phyloP scores from a whole-genome alignment of 768 basidiomycete species.

The Butyriboletus loyo region DNA sequence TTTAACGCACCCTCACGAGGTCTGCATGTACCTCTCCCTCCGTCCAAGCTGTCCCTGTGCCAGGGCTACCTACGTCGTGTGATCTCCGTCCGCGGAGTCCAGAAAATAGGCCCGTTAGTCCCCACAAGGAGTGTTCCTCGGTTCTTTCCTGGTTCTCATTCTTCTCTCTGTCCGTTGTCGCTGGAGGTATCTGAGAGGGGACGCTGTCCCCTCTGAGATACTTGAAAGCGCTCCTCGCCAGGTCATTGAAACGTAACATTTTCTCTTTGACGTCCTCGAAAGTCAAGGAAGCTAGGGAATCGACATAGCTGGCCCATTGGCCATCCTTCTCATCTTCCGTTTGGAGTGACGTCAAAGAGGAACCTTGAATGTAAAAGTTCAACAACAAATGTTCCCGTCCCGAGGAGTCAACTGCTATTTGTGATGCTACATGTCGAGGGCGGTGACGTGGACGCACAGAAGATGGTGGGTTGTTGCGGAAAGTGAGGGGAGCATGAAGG shows the following conservation, averaged over 20 bases:
- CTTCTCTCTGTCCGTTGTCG: constrained; percentile 25
- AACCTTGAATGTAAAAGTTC: constrained; percentile 76
- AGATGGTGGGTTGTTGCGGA: constrained; percentile 84
- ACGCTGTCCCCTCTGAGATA: constrained; percentile 68
- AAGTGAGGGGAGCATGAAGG: constrained; percentile 62
- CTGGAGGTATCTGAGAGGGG: constrained; percentile 35
- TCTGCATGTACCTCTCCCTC: constrained; percentile 84
- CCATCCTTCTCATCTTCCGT: constrained; percentile 24
- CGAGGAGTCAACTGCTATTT: constrained; percentile 65
- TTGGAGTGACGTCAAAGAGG: constrained; percentile 32
- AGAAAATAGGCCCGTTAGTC: constrained; percentile 66
- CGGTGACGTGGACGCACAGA: constrained; percentile 72
- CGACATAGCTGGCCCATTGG: constrained; percentile 35
- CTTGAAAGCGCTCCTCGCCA: constrained; percentile 56
- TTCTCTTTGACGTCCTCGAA: constrained; percentile 53
- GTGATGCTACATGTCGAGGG: constrained; percentile 77
- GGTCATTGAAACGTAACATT: constrained; percentile 42
- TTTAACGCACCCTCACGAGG: constrained; percentile 59
- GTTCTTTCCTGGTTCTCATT: constrained; percentile 30
- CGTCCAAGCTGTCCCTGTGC: constrained; percentile 48
- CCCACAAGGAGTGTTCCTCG: constrained; percentile 43
- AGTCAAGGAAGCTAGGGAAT: constrained; percentile 50
- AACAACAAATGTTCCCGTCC: constrained; percentile 84
- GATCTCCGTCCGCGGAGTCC: constrained; percentile 48
- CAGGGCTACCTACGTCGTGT: constrained; percentile 28